Conservation (phyloP, 1,284 basidiomycete genomes). For the Microbotryum silenes-acaulis region DNA sequence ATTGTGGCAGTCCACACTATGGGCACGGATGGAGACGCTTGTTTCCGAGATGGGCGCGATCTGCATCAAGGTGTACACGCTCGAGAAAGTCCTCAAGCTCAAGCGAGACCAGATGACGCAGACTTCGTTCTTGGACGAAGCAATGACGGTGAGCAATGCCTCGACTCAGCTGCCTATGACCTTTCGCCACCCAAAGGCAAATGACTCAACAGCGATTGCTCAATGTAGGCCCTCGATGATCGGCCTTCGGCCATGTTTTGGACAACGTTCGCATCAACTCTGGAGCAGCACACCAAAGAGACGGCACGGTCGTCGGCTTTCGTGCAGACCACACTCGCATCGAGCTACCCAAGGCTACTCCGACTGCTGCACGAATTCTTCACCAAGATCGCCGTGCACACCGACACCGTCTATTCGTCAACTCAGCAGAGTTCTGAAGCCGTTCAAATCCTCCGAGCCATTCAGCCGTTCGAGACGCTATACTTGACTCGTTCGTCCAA, state of each 20-base stretch:
- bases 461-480: conserved; percentile 69
- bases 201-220: no score
- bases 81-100: conserved; percentile 83
- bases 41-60: conserved; percentile 82
- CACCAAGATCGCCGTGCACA: conserved; percentile 84
- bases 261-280: conserved; percentile 66
- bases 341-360: conserved; percentile 74
- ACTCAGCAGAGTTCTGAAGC: conserved; percentile 86
- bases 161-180: no score
- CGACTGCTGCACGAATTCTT: conserved; percentile 94
- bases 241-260: conserved; percentile 87
- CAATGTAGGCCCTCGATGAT: conserved; percentile 63
- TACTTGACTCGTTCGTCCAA: conserved; percentile 77
- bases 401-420: conserved; percentile 79
- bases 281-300: conserved; percentile 72
- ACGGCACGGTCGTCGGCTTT: conserved; percentile 67
- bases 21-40: conserved; percentile 70
- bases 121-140: conserved; percentile 76
- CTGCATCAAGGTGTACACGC: conserved; percentile 85
- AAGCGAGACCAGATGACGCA: conserved; percentile 76
- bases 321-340: conserved; percentile 74
- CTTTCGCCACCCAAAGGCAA: no score
- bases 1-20: conserved; percentile 72
- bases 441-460: conserved; percentile 69
- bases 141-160: conserved; percentile 60